Evolutionary conservation across 768 basidiomycete species (phyloP), one percentile per base, ranked within the genome.

Genomic region (Mycena leptocephala): DNA sequence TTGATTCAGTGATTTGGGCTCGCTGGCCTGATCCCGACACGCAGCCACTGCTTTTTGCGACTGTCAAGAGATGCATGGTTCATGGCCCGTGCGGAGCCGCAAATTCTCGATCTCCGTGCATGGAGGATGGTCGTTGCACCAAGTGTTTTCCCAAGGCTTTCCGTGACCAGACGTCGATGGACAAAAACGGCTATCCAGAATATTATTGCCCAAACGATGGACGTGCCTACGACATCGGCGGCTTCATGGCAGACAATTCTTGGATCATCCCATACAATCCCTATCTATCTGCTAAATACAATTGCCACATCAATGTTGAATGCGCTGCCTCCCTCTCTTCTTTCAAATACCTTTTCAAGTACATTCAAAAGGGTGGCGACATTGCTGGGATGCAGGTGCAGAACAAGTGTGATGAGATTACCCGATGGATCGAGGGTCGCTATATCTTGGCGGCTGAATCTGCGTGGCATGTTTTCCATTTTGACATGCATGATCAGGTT

Each of bases 241-340:
- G 46, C 11, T 30, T n/a, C 58, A 59, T 59, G 58, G 58, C 26
- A 14, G 69, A 81, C 70, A 87, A 89, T 56, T 65, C 56, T 2
- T 71, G 81, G 79, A 81, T 87, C 22, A 82, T 88, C 20, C 84
- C 85, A 5, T 86, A 88, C 73, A 78, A 74, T 39, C 84, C 83
- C 3, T 80, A 81, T 14, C 79, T 88, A 0, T 72, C 80, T 39
- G 80, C 77, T 0, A 68, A 81, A 35, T 88, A 83, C 70, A 28
- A 82, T 46, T 87, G 86, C 68, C 86, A 89, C 65, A 87, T 88
- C 69, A 89, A 89, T 76, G 75, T 87, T 5, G 87, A 89, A 64
- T 78, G 82, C 56, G 81, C 79, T 64, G 80, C 76, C 0, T 82
- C n/a, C n/a, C n/a, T n/a, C n/a, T n/a, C n/a, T n/a, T n/a, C n/a